A percentile compares a stretch with the other conserved stretches of the same genome.
These are phyloP conservation scores for Populus simonii DNA, from an alignment of 345 rosid genomes.

Conservation along the genomic window DNA sequence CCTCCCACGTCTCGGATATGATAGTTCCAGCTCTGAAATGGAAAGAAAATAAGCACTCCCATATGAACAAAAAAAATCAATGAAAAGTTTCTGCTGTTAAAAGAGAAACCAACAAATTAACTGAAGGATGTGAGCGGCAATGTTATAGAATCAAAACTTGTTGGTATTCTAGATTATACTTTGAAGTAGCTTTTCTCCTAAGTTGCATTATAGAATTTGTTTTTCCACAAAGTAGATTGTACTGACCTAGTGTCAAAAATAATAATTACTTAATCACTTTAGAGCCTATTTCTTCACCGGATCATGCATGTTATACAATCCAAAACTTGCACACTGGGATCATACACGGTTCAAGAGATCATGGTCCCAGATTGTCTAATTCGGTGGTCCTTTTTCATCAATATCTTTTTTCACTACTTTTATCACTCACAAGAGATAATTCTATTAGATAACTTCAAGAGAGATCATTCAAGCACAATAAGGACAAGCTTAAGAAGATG, in stretches of 20 bases:
- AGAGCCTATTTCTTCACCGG: not conserved
- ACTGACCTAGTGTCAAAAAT: too few relatives aligned
- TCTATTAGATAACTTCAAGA: not conserved
- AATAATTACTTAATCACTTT: too few relatives aligned
- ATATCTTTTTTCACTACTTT: not conserved
- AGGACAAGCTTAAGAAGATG: conserved; percentile 2
- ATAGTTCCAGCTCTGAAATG: conserved; percentile 89
- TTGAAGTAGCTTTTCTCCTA: too few relatives aligned
- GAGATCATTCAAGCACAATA: not conserved
- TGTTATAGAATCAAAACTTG: not conserved
- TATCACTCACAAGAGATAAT: not conserved
- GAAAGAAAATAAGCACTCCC: conserved; percentile 3
- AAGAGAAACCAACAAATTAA: not conserved
- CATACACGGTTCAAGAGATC: not conserved
- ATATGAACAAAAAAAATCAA: not conserved
- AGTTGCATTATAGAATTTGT: too few relatives aligned
- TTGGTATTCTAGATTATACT: not conserved
- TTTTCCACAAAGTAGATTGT: not conserved
- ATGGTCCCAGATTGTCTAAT: not conserved
- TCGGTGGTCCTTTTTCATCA: not conserved
- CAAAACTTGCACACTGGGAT: not conserved
- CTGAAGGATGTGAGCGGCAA: not conserved
- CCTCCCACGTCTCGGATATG: conserved; percentile 99
- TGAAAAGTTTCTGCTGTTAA: not conserved
- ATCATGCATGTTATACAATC: not conserved